Evolutionary conservation across 495 filamentous ascomycete genomes (phyloP).

Genomic region (Aspergillus cristatus): DNA sequence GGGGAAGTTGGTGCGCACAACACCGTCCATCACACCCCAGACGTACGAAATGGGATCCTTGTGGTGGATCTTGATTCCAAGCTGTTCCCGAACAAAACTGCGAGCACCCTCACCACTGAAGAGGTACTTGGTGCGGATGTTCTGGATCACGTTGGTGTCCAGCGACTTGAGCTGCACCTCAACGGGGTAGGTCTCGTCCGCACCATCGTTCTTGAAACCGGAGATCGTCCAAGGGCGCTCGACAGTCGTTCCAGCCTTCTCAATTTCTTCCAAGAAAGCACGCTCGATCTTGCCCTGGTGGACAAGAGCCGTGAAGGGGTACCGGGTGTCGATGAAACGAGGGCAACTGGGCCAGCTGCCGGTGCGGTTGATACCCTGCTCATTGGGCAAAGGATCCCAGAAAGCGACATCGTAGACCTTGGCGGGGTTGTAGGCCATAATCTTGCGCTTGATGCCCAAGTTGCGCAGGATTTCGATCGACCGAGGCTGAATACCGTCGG

Average conservation of each 20-base stretch:
- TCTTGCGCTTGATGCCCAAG: slow-evolving; percentile 53
- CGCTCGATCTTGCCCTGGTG: slow-evolving; percentile 59
- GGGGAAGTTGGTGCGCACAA: slow-evolving; percentile 71
- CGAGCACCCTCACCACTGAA: slow-evolving; percentile 59
- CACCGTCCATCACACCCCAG: slow-evolving; percentile 83
- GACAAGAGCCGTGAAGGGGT: slow-evolving; percentile 56
- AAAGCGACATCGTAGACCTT: slow-evolving; percentile 62
- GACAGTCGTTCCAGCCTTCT: slow-evolving; percentile 49
- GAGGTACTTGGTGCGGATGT: slow-evolving; percentile 52
- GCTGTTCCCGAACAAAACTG: slow-evolving; percentile 51
- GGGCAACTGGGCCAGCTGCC: slow-evolving; percentile 57
- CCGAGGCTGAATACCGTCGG: slow-evolving; percentile 70
- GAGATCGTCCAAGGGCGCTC: slow-evolving; percentile 55
- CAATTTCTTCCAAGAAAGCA: slow-evolving; percentile 53
- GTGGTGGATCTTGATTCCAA: slow-evolving; percentile 50
- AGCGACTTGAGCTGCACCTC: slow-evolving; percentile 65
- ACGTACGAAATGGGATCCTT: slow-evolving; percentile 57
- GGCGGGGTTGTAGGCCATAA: slow-evolving; percentile 56
- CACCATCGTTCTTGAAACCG: slow-evolving; percentile 50
- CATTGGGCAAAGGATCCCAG: slow-evolving; percentile 47
- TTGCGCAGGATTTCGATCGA: slow-evolving; percentile 60
- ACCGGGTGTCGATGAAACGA: slow-evolving; percentile 56
- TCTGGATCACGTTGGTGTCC: slow-evolving; percentile 61
- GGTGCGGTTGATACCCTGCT: slow-evolving; percentile 48
- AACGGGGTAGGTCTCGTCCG: slow-evolving; percentile 47